Conservation (phyloP, 768 basidiomycete species). For the Erythrobasidium yunnanense region DNA sequence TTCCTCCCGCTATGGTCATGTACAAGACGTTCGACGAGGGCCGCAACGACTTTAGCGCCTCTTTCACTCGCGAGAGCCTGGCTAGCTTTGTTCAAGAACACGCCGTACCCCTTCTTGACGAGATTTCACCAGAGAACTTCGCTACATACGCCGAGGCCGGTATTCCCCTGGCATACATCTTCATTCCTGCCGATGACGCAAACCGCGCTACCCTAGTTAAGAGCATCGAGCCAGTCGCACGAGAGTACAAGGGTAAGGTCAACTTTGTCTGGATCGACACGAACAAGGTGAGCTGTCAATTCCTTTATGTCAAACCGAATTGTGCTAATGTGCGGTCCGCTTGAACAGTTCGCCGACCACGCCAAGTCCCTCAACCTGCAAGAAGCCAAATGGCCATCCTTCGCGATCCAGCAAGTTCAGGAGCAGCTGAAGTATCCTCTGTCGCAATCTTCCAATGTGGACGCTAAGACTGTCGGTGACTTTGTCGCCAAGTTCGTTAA, state of each 20-base stretch:
- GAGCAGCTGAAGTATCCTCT: slow-evolving; percentile 82
- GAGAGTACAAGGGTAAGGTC: slow-evolving; percentile 68
- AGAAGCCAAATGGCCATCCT: slow-evolving; percentile 79
- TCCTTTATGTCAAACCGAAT: not conserved
- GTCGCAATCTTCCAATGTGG: slow-evolving; percentile 53
- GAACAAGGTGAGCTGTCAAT: slow-evolving; percentile 47
- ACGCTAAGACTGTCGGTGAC: slow-evolving; percentile 50
- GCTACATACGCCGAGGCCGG: slow-evolving; percentile 64
- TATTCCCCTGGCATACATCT: slow-evolving; percentile 88
- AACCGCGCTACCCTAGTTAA: slow-evolving; percentile 59
- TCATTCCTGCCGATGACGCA: slow-evolving; percentile 63
- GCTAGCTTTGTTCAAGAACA: slow-evolving; percentile 49
- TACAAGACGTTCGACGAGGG: slow-evolving; percentile 90
- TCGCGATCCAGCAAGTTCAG: slow-evolving; percentile 77
- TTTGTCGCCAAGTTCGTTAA: slow-evolving; percentile 58
- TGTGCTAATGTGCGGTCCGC: not conserved
- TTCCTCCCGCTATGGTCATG: slow-evolving; percentile 72
- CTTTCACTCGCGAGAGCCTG: slow-evolving; percentile 33
- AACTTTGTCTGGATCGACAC: slow-evolving; percentile 99
- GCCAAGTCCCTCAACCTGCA: slow-evolving; percentile 81
- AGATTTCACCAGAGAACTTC: slow-evolving; percentile 92
- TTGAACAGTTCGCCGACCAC: slow-evolving; percentile 65
- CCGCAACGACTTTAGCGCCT: slow-evolving; percentile 40
- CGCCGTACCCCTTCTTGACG: slow-evolving; percentile 74
- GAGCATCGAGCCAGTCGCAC: slow-evolving; percentile 62